Percentiles rank a stretch among this genome's conserved stretches.
phyloP scores from a whole-genome alignment of 1,284 basidiomycete genomes.

The Inonotus hispidus region DNA sequence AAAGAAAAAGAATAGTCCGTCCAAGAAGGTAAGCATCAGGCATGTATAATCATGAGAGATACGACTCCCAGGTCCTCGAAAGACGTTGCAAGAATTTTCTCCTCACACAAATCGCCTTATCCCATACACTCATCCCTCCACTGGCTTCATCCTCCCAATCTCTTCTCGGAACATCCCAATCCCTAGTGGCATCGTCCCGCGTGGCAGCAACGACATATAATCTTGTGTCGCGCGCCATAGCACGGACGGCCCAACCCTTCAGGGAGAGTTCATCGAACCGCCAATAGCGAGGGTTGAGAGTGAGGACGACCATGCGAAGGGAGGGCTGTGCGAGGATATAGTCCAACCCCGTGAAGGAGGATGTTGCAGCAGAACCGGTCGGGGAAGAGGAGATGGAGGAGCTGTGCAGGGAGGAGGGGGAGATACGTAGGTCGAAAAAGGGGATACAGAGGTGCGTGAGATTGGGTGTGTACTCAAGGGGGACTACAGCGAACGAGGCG shows the following conservation, averaged over 20 bases:
- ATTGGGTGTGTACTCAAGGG: slow-evolving; percentile 16
- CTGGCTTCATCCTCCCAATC: slow-evolving; percentile 18
- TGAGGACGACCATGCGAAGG: slow-evolving; percentile 17
- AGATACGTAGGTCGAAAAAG: slow-evolving; percentile 18
- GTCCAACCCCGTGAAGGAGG: slow-evolving; percentile 14
- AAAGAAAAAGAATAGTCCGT: too few species aligned
- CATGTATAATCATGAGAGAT: background rate
- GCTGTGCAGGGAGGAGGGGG: background rate
- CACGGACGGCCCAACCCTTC: slow-evolving; percentile 17
- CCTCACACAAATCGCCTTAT: slow-evolving; percentile 17
- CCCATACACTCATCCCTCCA: slow-evolving; percentile 19
- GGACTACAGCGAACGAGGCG: background rate
- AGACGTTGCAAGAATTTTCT: slow-evolving; percentile 15
- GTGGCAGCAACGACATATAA: slow-evolving; percentile 19
- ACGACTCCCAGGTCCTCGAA: slow-evolving; percentile 12
- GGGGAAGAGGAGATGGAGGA: background rate
- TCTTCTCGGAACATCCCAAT: slow-evolving; percentile 16
- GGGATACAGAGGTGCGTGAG: slow-evolving; percentile 19
- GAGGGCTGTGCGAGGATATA: slow-evolving; percentile 16
- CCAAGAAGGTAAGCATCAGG: too few species aligned
- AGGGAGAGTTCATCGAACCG: slow-evolving; percentile 17
- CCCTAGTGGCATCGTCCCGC: slow-evolving; percentile 16
- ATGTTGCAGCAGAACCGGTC: background rate
- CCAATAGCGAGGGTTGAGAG: slow-evolving; percentile 20
- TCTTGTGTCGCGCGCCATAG: slow-evolving; percentile 17